Base-by-base conservation (phyloP, 2,329 filamentous ascomycete species). In the Aureobasidium namibiae region DNA sequence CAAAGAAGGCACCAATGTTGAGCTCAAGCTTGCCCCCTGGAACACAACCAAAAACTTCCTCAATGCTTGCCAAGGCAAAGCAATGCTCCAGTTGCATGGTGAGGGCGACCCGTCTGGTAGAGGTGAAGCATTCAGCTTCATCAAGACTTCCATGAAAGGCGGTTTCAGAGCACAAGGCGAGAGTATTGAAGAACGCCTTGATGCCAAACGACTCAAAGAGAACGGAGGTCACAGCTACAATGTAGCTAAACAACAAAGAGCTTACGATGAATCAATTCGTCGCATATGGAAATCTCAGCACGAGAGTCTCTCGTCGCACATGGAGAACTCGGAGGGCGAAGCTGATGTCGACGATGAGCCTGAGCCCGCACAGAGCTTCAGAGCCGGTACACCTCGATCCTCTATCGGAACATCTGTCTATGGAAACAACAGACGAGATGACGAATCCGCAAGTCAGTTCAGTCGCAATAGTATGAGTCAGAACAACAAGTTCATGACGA, bases 61-160 rank as follows among this genome's bases (percentile, higher is more conserved):
- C 61, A 89, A 96, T 64, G 94, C 94, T 1, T 92, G 90, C 52
- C 87, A 91, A 61, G 90, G 91, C 61, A 99, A 99, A 71, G 94
- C 94, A 3, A 99, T 99, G 94, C 82, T 99, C 46, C 88, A 92
- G 66, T 81, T 99, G 13, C 92, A 96, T 66, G 94, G 94, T 21
- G 90, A 95, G 64, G 94, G 94, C 59, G 94, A 99, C 69, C 94
- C 94, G 3, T 96, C 92, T 0, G 91, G 91, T 24, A 88, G 92
- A 67, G 94, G 94, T 1, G 85, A 96, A 61, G 94, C 90, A 2
- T 96, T 97, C 77, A 96, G 90, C 70, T 96, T 99, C 72, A 92
- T 99, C 72, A 91, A 94, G 69, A 96, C 92, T 0, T 95, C 90
- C 1, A 99, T 99, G 94, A 99, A 99, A 74, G 94, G 94, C 62